Conservation (phyloP, 2,329 filamentous ascomycete species). For the Fusarium hostae region DNA sequence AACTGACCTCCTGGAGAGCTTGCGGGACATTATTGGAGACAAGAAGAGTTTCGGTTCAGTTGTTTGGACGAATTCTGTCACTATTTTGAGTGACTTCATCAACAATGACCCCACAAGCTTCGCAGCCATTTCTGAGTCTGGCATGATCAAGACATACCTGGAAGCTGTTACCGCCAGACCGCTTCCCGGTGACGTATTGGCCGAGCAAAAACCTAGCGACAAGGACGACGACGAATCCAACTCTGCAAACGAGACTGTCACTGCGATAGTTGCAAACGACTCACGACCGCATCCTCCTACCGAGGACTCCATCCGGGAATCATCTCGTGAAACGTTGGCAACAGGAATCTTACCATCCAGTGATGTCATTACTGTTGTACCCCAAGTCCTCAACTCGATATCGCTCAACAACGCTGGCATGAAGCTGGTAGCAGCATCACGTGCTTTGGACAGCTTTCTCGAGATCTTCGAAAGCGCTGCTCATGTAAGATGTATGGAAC, state of each 20-base stretch:
- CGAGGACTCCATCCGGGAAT: constrained; percentile 59
- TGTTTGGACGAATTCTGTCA: constrained; percentile 95
- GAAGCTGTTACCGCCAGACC: constrained; percentile 76
- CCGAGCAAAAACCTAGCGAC: constrained; percentile 46
- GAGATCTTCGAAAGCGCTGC: constrained; percentile 95
- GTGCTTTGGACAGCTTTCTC: constrained; percentile 86
- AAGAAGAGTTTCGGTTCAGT: constrained; percentile 85
- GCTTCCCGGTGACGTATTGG: constrained; percentile 50
- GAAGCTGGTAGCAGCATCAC: constrained; percentile 85
- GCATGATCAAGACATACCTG: constrained; percentile 86
- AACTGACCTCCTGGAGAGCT: constrained; percentile 79
- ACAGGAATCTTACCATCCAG: constrained; percentile 84
- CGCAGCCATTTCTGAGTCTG: constrained; percentile 92
- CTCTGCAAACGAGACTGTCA: constrained; percentile 54
- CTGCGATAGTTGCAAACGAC: constrained; percentile 51
- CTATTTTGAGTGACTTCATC: constrained; percentile 93
- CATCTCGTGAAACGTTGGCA: constrained; percentile 62
- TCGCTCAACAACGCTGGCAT: constrained; percentile 90
- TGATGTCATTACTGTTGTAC: constrained; percentile 89
- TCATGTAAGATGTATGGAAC: constrained; percentile 86
- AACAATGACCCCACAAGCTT: constrained; percentile 99
- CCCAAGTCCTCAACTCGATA: constrained; percentile 90
- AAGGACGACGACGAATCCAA: constrained; percentile 50
- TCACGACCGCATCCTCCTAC: constrained; percentile 64
- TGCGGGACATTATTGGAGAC: constrained; percentile 85